Evolutionary conservation across 495 filamentous ascomycete species (phyloP).

Genomic region (Neurospora pannonica): DNA sequence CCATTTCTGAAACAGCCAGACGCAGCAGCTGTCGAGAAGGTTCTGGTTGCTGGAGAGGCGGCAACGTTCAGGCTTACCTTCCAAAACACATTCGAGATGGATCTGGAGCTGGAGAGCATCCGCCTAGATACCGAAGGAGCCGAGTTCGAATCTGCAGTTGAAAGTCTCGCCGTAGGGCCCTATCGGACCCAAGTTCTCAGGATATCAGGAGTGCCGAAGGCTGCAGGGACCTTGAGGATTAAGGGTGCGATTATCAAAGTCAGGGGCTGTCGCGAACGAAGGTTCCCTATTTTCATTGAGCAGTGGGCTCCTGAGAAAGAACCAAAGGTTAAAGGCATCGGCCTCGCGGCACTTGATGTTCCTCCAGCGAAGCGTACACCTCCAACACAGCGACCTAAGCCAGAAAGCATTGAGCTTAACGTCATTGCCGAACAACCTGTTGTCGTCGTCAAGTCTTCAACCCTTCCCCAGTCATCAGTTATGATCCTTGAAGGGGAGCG

Average conservation of each 20-base stretch:
- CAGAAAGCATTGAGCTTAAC: constrained; percentile 47
- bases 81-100: constrained; percentile 91
- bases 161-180: constrained; percentile 62
- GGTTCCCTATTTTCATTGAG: constrained; percentile 72
- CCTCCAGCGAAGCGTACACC: constrained; percentile 22
- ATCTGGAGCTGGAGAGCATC: constrained; percentile 77
- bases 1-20: constrained; percentile 66
- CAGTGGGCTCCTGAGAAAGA: constrained; percentile 65
- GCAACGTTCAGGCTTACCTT: constrained; percentile 70
- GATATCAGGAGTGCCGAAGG: constrained; percentile 57
- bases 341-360: constrained; percentile 49
- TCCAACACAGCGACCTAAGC: constrained; percentile 28
- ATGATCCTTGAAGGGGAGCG: constrained; percentile 88
- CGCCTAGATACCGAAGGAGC: constrained; percentile 63
- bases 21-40: constrained; percentile 44
- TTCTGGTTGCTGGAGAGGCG: constrained; percentile 67
- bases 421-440: constrained; percentile 73
- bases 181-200: constrained; percentile 71
- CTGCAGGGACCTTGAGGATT: constrained; percentile 58
- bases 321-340: constrained; percentile 65
- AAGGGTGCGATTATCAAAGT: constrained; percentile 73
- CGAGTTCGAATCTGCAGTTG: constrained; percentile 54
- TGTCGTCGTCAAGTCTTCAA: constrained; percentile 62
- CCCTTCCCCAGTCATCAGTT: constrained; percentile 73
- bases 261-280: constrained; percentile 66